phyloP scores from a whole-genome alignment of 176 grass and related monocot species.

The Dactylis glomerata region DNA sequence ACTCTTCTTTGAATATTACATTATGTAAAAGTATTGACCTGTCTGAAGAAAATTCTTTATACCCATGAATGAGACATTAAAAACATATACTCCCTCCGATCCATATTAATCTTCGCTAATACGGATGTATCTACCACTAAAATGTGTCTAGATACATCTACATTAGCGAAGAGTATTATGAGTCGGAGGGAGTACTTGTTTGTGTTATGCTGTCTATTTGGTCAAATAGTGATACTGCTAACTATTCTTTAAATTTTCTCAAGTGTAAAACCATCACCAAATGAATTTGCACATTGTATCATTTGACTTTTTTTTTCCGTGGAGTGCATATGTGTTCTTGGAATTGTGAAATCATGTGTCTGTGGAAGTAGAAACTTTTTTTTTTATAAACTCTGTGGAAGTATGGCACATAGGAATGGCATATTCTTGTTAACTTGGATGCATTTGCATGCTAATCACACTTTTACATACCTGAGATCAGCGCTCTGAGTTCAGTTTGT shows the following conservation, averaged over 20 bases:
- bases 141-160: too few relatives aligned
- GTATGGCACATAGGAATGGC: not conserved
- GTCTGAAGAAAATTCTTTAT: conserved; percentile 7
- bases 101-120: too few relatives aligned
- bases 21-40: not conserved
- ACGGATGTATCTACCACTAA: too few relatives aligned
- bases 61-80: conserved; percentile 9
- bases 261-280: not conserved
- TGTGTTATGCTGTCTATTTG: not conserved
- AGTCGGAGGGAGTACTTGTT: too few relatives aligned
- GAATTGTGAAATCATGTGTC: not conserved
- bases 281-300: not conserved
- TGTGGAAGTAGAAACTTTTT: conserved; percentile 19
- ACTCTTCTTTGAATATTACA: not conserved
- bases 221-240: not conserved
- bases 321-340: not conserved
- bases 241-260: not conserved
- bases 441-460: not conserved
- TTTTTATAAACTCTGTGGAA: too few relatives aligned
- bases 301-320: conserved; percentile 2
- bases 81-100: too few relatives aligned
- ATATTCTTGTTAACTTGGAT: conserved; percentile 5
- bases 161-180: too few relatives aligned
- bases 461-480: not conserved
- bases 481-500: not conserved